Conservation (phyloP, 148 eudicot genomes). For the Fagopyrum esculentum region DNA sequence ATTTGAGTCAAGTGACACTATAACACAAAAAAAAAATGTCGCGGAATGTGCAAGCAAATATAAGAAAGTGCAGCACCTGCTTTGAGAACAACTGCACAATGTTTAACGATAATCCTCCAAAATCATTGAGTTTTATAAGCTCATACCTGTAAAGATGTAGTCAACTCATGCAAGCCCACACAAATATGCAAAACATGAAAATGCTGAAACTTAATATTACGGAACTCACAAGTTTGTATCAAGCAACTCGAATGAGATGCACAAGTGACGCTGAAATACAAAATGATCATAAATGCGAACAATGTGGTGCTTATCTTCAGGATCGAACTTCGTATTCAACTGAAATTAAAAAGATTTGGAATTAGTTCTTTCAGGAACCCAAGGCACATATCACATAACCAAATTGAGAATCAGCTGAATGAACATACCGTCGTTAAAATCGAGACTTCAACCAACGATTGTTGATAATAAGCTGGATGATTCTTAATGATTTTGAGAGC, state of each 20-base stretch:
- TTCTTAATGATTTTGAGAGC: slow-evolving; percentile 93
- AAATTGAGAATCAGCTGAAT: slow-evolving; percentile 15
- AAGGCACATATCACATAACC: slow-evolving; percentile 3
- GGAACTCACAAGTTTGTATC: slow-evolving; percentile 81
- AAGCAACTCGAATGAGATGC: slow-evolving; percentile 92
- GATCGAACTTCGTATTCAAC: slow-evolving; percentile 89
- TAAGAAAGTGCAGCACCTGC: slow-evolving; percentile 45
- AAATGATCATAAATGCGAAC: slow-evolving; percentile 93
- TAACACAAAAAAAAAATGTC: slow-evolving; percentile 6
- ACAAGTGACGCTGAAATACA: slow-evolving; percentile 81
- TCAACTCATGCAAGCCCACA: slow-evolving; percentile 7
- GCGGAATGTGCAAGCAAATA: slow-evolving; percentile 6
- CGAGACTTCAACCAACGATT: slow-evolving; percentile 91
- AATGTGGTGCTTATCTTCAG: slow-evolving; percentile 93
- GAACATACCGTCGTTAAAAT: slow-evolving; percentile 66
- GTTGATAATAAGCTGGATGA: slow-evolving; percentile 94
- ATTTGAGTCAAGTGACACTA: not conserved
- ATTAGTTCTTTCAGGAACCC: slow-evolving; percentile 14
- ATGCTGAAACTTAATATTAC: not conserved
- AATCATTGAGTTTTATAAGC: slow-evolving; percentile 77
- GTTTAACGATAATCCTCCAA: slow-evolving; percentile 82
- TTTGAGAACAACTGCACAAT: slow-evolving; percentile 91
- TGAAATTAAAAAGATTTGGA: slow-evolving; percentile 23
- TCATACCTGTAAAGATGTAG: slow-evolving; percentile 49
- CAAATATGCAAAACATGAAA: not conserved